Conservation (phyloP, 768 basidiomycete species). For the Lactifluus rugatus region DNA sequence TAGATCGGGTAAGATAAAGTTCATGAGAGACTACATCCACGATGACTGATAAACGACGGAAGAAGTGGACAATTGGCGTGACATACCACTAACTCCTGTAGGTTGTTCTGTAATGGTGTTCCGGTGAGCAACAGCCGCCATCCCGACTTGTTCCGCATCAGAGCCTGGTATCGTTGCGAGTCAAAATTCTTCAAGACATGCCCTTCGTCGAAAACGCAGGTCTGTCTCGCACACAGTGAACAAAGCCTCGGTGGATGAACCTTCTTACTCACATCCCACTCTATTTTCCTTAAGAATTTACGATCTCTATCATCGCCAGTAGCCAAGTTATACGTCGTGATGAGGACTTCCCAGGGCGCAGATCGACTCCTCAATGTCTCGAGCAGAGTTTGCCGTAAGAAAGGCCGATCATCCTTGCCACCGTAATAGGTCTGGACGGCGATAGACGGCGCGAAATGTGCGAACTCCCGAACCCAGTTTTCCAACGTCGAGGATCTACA, state of each 20-base stretch:
- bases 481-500: constrained; percentile 87
- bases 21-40: constrained; percentile 73
- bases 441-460: constrained; percentile 79
- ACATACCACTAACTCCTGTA: constrained; percentile 82
- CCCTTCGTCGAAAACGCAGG: constrained; percentile 93
- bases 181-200: constrained; percentile 96
- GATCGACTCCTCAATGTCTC: constrained; percentile 43
- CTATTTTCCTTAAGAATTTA: constrained; percentile 84
- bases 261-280: constrained; percentile 75
- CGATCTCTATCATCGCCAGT: constrained; percentile 80
- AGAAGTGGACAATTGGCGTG: neutral
- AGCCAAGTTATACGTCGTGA: constrained; percentile 94
- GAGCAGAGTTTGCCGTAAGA: constrained; percentile 61
- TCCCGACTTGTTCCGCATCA: constrained; percentile 73
- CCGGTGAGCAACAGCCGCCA: constrained; percentile 94
- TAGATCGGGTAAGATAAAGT: constrained; percentile 91
- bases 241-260: neutral
- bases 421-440: constrained; percentile 90
- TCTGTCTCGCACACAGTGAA: constrained; percentile 37
- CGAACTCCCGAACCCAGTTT: constrained; percentile 98
- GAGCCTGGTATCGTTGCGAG: constrained; percentile 87
- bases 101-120: constrained; percentile 87
- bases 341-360: constrained; percentile 82
- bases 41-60: neutral
- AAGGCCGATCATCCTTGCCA: constrained; percentile 73